Base-by-base conservation (phyloP, 2,329 filamentous ascomycete species). In the Fusarium sterilihyphosum region DNA sequence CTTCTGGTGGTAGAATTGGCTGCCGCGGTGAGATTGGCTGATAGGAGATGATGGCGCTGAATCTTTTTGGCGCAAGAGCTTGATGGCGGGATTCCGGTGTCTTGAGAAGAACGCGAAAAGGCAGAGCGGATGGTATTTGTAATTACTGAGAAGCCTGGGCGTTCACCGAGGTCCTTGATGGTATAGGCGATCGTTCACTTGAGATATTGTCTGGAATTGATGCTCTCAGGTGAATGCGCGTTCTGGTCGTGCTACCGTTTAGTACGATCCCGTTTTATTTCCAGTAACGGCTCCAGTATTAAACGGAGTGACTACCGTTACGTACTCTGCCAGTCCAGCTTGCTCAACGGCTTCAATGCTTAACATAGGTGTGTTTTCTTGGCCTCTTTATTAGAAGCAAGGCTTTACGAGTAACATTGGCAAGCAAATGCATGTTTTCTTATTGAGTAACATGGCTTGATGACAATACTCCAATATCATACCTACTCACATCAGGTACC, bases 21-120 rank as follows among this genome's bases (percentile, higher is more conserved):
- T 58, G 71, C 31, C 43, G 56, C 41, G 58, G 49, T 67, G 71
- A 74, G 71, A 74, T 74, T 74, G 71, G 68, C 63, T 61, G 71
- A 73, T 68, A 67, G 61, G 67, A 71, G 61, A 41, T 16, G 67
- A 61, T 49, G 71, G 67, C 59, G 63, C 46, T 49, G 59, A 60
- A 61, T 58, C 49, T 61, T 57, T 31, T 41, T 59, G 67, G 57
- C 40, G 67, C 67, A 62, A 33, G 58, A 58, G 56, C 70, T 69
- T 72, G 50, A 50, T 58, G 41, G 29, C 56, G 52, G 31, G 35
- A 50, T 50, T 37, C 33, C 20, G 40, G n/a, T 33, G 37, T 44
- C 43, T 52, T 49, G 24, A 29, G 35, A 29, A 20, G 41, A 41
- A 41, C 49, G 33, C 26, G 37, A 26, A 26, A 49, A 8, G 46